phyloP scores from a whole-genome alignment of 1,284 basidiomycete species.

The Fomitiporia mediterranea region DNA sequence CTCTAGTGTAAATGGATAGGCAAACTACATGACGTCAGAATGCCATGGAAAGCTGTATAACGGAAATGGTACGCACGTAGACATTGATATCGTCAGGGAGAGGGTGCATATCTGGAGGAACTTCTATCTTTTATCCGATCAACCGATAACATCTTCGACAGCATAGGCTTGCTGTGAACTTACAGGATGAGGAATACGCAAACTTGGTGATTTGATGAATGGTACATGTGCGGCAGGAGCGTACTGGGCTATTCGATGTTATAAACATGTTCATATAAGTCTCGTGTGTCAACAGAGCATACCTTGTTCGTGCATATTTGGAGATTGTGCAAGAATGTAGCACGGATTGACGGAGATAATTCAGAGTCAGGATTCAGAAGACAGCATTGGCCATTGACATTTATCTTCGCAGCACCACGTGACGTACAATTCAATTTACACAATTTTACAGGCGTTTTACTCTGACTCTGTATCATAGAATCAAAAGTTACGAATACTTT shows the following conservation, averaged over 20 bases:
- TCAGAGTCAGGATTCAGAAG: not conserved
- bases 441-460: no score
- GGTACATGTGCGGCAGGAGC: conserved; percentile 70
- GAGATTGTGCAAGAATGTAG: not conserved
- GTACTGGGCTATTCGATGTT: conserved; percentile 48
- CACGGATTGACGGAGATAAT: not conserved
- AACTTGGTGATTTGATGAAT: conserved; percentile 85
- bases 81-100: conserved; percentile 83
- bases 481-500: no score
- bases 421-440: no score
- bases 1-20: conserved; percentile 90
- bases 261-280: not conserved
- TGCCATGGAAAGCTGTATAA: not conserved
- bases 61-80: conserved; percentile 56
- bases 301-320: conserved; percentile 5
- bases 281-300: not conserved
- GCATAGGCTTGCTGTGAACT: conserved; percentile 24
- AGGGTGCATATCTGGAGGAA: conserved; percentile 88
- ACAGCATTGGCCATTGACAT: no score
- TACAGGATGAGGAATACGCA: conserved; percentile 81
- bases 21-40: conserved; percentile 56
- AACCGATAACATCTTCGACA: not conserved
- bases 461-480: no score
- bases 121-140: conserved; percentile 51
- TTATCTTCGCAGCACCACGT: no score